Evolutionary conservation across 1,284 basidiomycete genomes (phyloP).

Genomic region (Pseudozyma sp.): DNA sequence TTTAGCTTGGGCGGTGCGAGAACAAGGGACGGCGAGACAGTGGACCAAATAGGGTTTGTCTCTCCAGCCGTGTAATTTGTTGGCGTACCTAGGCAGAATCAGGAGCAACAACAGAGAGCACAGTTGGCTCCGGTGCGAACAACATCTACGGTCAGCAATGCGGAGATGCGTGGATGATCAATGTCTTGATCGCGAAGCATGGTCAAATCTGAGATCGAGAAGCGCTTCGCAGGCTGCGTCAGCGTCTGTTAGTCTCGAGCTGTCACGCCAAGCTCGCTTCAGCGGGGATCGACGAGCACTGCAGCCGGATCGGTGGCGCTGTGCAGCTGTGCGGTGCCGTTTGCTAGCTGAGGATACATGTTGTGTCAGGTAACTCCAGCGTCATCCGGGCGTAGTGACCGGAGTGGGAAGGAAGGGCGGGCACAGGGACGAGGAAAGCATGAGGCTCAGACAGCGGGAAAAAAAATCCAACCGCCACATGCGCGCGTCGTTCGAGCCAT

Average conservation of each 20-base stretch:
- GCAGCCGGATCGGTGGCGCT: conserved; percentile 1
- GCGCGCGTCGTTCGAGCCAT: conserved; percentile 34
- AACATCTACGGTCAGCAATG: conserved; percentile 5
- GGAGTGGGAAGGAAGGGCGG: neutral
- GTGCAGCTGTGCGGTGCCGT: neutral
- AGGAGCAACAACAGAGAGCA: neutral
- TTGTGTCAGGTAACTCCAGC: neutral
- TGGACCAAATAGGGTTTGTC: neutral
- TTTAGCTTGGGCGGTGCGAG: neutral
- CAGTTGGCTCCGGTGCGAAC: neutral
- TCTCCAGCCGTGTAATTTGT: too few relatives aligned
- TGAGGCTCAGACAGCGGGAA: neutral
- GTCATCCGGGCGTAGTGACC: neutral
- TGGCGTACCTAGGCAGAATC: too few relatives aligned
- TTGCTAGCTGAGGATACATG: neutral
- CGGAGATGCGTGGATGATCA: neutral
- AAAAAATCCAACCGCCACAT: neutral
- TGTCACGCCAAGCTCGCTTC: conserved; percentile 9
- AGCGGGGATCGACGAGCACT: neutral
- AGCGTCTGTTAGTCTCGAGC: neutral
- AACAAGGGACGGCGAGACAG: neutral
- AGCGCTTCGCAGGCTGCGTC: neutral
- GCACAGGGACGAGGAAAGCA: neutral
- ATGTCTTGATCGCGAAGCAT: neutral
- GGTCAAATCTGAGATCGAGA: neutral